Evolutionary conservation across 495 filamentous ascomycete species (phyloP).

Genomic region (Aspergillus baeticus): DNA sequence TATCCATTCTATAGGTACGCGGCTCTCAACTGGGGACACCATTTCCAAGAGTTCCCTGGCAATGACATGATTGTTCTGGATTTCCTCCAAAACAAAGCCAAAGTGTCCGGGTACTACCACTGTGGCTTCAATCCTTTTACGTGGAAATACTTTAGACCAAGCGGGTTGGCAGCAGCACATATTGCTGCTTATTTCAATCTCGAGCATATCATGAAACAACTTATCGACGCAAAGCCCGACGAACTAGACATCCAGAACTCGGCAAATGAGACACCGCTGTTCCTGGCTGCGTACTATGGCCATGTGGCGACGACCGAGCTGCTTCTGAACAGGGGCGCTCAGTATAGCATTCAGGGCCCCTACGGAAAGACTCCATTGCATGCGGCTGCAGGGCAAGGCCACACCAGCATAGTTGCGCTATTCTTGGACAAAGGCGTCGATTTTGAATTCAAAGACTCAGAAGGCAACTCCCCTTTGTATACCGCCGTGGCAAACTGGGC

Average conservation of each 20-base stretch:
- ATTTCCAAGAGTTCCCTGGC: neutral
- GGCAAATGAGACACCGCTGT: neutral
- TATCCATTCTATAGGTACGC: neutral
- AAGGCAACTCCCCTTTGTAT: no score
- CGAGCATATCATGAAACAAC: no score
- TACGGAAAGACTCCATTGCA: neutral
- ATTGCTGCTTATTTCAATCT: neutral
- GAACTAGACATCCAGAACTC: no score
- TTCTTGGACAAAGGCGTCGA: neutral
- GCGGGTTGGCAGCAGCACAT: neutral
- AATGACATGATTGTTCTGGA: neutral
- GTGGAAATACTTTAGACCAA: no score
- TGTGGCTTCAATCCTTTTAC: no score
- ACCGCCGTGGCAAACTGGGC: no score
- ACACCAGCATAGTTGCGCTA: neutral
- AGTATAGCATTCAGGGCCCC: neutral
- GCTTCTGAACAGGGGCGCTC: neutral
- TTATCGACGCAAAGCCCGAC: no score
- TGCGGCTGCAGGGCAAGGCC: neutral
- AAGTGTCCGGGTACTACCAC: no score
- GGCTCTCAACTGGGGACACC: neutral
- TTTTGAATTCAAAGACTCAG: neutral
- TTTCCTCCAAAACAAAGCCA: neutral
- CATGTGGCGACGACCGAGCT: neutral
- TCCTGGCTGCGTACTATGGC: neutral